Evolutionary conservation across 2,329 filamentous ascomycete genomes (phyloP), one percentile per base, ranked within the genome.

Genomic region (Plectosphaerella sp.): DNA sequence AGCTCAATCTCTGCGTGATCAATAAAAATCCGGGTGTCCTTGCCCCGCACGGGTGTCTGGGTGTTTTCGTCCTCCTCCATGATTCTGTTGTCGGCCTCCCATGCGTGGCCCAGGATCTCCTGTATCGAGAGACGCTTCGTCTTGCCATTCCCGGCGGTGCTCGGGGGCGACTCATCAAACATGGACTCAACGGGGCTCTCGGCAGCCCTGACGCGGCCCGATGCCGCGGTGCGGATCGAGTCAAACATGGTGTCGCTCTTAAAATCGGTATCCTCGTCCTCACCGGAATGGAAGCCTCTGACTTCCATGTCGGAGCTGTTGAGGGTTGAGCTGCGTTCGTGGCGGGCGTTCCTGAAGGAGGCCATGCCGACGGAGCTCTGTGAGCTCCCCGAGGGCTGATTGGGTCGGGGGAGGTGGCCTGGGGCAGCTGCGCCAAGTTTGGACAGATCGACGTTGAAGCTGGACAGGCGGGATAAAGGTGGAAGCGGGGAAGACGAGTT

Each of bases 241-340:
- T 92, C 89, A 67, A 84, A 91, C 51, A 88, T 77, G 16, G 84
- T 89, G 61, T 92, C 88, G 65, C 87, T 91, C 69, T 84, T 86
- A 62, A 87, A 83, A 64, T 91, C 88, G n/a, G 83, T 85, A 61
- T 91, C 88, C 61, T 90, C 86, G 51, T 91, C 88, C 53, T 91
- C 88, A 20, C 80, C 81, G 11, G 83, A 89, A n/a, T 72, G 74
- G 59, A 85, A 79, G 46, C 79, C 83, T 58, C 82, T 80, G 55
- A 73, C 74, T 54, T 90, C 86, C 62, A 82, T 79, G 60, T 91
- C 88, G 25, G 86, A 90, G 54, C 84, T 86, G 55, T 83, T 81
- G 57, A 87, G 75, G 25, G 84, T 88, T 22, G 86, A 89, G 16
- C 79, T 74, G 50, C 79, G 75, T 58, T 85, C 82, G 42, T 68